phyloP scores from a whole-genome alignment of 106 monocot species.

The Vanilla planifolia region DNA sequence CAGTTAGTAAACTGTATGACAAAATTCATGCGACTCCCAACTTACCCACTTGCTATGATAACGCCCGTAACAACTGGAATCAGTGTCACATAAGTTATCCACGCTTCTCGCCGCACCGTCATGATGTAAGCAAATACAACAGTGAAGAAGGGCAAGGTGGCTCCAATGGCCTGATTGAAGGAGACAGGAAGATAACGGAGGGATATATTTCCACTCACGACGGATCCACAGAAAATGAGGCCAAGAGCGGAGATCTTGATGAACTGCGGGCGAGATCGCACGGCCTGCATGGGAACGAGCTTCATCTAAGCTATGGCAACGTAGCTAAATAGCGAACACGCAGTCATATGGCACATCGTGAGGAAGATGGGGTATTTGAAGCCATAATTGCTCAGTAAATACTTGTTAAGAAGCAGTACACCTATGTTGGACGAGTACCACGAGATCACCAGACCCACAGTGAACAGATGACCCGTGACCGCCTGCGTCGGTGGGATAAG shows the following conservation, averaged over 20 bases:
- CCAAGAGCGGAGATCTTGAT: conserved; percentile 32
- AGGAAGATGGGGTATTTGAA: conserved; percentile 50
- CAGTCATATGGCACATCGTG: conserved; percentile 44
- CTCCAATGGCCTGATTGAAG: conserved; percentile 41
- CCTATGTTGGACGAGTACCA: conserved; percentile 69
- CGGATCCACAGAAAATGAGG: conserved; percentile 33
- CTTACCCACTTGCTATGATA: conserved; percentile 36
- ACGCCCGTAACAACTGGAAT: conserved; percentile 40
- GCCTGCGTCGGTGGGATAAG: background rate
- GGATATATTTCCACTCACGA: conserved; percentile 36
- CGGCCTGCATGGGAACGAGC: conserved; percentile 30
- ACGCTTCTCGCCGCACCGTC: conserved; percentile 31
- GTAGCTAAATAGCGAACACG: conserved; percentile 35
- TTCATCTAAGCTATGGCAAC: conserved; percentile 31
- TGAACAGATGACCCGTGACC: conserved; percentile 30
- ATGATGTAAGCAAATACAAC: conserved; percentile 34
- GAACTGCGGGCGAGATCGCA: conserved; percentile 25
- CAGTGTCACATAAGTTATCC: conserved; percentile 29
- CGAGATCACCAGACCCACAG: conserved; percentile 29
- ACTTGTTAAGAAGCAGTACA: conserved; percentile 50
- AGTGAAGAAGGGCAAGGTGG: conserved; percentile 42
- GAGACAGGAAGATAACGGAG: conserved; percentile 29
- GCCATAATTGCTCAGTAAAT: conserved; percentile 33
- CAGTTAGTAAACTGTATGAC: no score
- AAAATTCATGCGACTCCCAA: no score